Base-by-base conservation (phyloP, 805 yeast species). In the Tetrapisispora fleetii region DNA sequence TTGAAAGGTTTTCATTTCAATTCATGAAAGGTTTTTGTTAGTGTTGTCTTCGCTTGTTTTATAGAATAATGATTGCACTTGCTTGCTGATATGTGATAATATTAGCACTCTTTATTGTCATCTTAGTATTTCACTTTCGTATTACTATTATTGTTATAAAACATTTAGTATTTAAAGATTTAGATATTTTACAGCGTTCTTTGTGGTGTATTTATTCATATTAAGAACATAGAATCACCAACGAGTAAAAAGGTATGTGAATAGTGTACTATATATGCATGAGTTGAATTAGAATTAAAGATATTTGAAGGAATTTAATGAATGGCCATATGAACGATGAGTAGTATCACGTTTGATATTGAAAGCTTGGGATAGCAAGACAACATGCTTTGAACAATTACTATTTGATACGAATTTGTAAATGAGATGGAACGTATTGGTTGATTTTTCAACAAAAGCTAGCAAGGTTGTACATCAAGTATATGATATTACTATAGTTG, bases 221-320 rank as follows among this genome's bases (percentile, higher is more conserved):
- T 41, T 28, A 41, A n/a, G 10, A 30, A 19, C 21, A 32, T 35
- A 41, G 44, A 41, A 41, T 22, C 44, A 41, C 44, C 44, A 41
- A 41, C 44, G 44, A 41, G 37, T 30, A 41, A 30, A 41, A 41
- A 41, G 44, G 44, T 41, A 41, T 41, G 44, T 41, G 18, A 41
- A 24, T 17, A 17, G n/a, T 40, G n/a, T 19, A 19, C 9, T 40
- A 40, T n/a, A 27, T 40, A 37, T 18, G n/a, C 10, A 41, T 19
- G 3, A 19, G 35, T 18, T 30, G 44, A 30, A 32, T 14, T 19
- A 11, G 38, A 6, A 11, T 32, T 32, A 6, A 13, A 32, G n/a
- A 6, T 6, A 32, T 32, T 6, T 11, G n/a, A 32, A 32, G 35
- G 10, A 32, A 6, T 32, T 32, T 32, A 13, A 11, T 32, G 35